Conservation (phyloP, 768 basidiomycete species). For the Boletus subparvulus region DNA sequence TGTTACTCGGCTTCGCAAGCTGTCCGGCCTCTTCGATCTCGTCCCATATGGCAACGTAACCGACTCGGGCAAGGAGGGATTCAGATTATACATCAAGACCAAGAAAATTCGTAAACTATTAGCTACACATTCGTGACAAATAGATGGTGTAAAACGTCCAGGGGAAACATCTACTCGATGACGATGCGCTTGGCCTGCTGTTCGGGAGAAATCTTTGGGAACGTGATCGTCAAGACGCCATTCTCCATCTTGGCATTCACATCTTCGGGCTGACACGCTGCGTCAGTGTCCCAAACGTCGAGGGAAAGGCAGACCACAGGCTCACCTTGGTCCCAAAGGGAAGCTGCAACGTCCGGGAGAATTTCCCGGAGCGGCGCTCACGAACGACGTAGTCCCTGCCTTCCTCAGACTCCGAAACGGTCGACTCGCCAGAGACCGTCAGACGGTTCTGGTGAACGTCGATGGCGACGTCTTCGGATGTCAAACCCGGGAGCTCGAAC, state of each 20-base stretch:
- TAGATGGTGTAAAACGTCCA: no score
- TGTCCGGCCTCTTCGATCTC: no score
- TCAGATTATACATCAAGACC: no score
- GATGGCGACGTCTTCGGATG: slow-evolving; percentile 47
- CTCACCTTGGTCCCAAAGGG: slow-evolving; percentile 44
- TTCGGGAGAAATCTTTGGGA: slow-evolving; percentile 45
- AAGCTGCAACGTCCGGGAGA: slow-evolving; percentile 29
- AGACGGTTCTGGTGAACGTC: slow-evolving; percentile 48
- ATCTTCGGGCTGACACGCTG: slow-evolving; percentile 36
- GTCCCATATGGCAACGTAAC: no score
- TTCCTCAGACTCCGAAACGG: slow-evolving; percentile 31
- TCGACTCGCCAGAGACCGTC: slow-evolving; percentile 46
- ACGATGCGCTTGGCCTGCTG: slow-evolving; percentile 19
- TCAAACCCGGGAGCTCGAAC: slow-evolving; percentile 57
- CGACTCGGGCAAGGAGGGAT: no score
- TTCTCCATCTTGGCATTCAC: slow-evolving; percentile 49
- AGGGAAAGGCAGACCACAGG: neutral
- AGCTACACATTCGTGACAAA: no score
- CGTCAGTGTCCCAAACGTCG: neutral
- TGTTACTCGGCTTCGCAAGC: no score
- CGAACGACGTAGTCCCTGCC: slow-evolving; percentile 41
- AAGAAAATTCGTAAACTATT: no score
- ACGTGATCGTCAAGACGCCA: slow-evolving; percentile 46
- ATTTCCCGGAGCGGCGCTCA: slow-evolving; percentile 47
- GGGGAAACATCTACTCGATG: neutral